Base-by-base conservation (phyloP, 495 filamentous ascomycete genomes). In the Cercophora samala region DNA sequence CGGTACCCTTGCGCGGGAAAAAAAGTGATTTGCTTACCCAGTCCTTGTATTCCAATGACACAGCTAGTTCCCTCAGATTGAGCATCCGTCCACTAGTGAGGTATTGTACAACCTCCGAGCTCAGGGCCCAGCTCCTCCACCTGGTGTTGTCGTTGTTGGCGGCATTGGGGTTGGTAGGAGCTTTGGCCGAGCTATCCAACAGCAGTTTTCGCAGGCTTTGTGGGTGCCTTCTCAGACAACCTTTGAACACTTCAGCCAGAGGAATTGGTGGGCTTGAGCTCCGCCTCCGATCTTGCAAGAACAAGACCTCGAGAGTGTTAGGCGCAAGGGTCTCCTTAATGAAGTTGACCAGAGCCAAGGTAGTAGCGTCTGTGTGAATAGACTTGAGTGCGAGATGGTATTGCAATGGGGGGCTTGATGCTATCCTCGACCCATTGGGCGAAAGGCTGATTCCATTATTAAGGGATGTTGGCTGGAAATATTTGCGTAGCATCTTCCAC, bases 311-410 rank as follows among this genome's bases (percentile, higher is more conserved):
- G 11, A 98, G 79, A 2, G 87, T 90, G 74, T 98, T 91, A 1
- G 94, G 94, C 25, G 89, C 90, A 29, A 97, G 84, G 0, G 92
- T 89, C 67, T 96, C 91, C 65, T 90, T 92, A 62, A 97, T 84
- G 71, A 97, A 97, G 8, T 84, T 81, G 53, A 97, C 86, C n/a
- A 98, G 77, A 23, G 88, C 84, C 21, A 86, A 78, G 0, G 92
- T 93, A n/a, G 93, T 90, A 13, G 81, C 81, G 73, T 97, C 91
- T 0, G 91, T 96, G 67, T 96, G 91, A 15, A 98, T 83, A 68
- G 90, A 85, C 75, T 90, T 94, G 58, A 98, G 78, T 0, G 86
- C 87, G 5, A 98, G 78, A 32, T 83, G 82, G 71, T 92, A 97
- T 37, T 92, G 87, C 4, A 76, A 65, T 4, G 80, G 64, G 0